Conservation (phyloP, 148 eudicot species). For the Linanthus parryae region DNA sequence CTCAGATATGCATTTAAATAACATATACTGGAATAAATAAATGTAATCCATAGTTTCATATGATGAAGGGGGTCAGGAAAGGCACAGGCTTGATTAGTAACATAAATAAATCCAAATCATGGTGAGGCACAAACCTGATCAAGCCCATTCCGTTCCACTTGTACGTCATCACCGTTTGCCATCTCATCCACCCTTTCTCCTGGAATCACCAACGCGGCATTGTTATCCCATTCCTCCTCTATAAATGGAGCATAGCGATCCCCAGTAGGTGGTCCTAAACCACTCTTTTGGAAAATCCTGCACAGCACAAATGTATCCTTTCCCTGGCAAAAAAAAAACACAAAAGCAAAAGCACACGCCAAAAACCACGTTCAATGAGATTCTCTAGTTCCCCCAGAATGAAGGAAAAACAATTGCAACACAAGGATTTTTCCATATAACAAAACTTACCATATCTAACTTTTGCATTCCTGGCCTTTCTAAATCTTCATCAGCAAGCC, state of each 20-base stretch:
- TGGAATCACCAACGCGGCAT: conserved; percentile 35
- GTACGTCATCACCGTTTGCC: conserved; percentile 41
- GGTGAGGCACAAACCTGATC: conserved; percentile 15
- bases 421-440: too few species aligned
- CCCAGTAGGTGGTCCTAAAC: conserved; percentile 32
- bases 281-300: conserved; percentile 40
- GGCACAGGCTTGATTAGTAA: too few species aligned
- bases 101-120: too few species aligned
- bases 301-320: conserved; percentile 51
- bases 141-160: conserved; percentile 38
- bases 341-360: too few species aligned
- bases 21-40: too few species aligned
- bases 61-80: neutral
- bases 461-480: conserved; percentile 19
- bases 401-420: too few species aligned
- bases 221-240: conserved; percentile 40
- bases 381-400: too few species aligned
- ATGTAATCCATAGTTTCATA: too few species aligned
- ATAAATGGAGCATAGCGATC: conserved; percentile 39
- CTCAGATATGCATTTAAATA: too few species aligned
- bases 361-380: too few species aligned
- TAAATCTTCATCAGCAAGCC: conserved; percentile 26
- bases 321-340: conserved; percentile 12
- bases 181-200: conserved; percentile 59
- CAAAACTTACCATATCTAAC: too few species aligned